Evolutionary conservation across 768 basidiomycete genomes (phyloP).

Genomic region (Punctularia strigosozonata): DNA sequence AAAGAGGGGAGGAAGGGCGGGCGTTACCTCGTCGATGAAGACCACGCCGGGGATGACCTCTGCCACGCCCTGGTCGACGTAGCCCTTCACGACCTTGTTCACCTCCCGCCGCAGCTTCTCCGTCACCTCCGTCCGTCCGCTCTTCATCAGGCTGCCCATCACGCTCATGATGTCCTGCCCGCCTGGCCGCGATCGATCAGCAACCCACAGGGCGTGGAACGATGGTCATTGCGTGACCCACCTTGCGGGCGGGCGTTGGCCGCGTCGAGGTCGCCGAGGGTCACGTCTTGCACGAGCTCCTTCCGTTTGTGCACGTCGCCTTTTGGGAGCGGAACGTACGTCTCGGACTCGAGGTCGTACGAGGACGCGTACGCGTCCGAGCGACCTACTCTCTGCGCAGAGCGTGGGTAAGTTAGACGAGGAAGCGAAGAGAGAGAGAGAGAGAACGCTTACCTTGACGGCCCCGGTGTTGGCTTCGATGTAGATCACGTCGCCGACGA

Average conservation of each 20-base stretch:
- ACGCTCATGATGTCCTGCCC: conserved; percentile 99
- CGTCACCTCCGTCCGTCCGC: conserved; percentile 89
- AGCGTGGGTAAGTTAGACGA: not conserved
- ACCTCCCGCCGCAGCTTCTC: conserved; percentile 94
- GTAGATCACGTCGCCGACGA: conserved; percentile 94
- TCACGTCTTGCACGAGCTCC: conserved; percentile 91
- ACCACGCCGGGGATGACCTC: conserved; percentile 97
- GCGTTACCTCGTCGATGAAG: conserved; percentile 91
- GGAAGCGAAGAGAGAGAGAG: not conserved
- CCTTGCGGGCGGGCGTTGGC: conserved; percentile 95
- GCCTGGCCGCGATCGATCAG: not conserved
- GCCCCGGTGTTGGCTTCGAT: conserved; percentile 90
- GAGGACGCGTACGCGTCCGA: conserved; percentile 97
- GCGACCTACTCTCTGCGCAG: conserved; percentile 74
- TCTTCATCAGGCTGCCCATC: conserved; percentile 86
- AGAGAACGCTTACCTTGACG: conserved; percentile 56
- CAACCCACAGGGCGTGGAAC: not conserved
- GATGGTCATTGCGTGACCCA: not conserved
- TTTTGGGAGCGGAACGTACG: conserved; percentile 94
- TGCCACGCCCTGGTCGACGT: conserved; percentile 97
- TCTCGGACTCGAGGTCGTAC: conserved; percentile 96
- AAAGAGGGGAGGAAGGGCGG: not conserved
- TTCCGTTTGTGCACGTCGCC: conserved; percentile 95
- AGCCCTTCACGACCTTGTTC: conserved; percentile 93
- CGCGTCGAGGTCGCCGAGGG: conserved; percentile 88